These are phyloP conservation scores for Neofusicoccum sp. DNA, from an alignment of 2,329 filamentous ascomycete species.

Conservation along the genomic window DNA sequence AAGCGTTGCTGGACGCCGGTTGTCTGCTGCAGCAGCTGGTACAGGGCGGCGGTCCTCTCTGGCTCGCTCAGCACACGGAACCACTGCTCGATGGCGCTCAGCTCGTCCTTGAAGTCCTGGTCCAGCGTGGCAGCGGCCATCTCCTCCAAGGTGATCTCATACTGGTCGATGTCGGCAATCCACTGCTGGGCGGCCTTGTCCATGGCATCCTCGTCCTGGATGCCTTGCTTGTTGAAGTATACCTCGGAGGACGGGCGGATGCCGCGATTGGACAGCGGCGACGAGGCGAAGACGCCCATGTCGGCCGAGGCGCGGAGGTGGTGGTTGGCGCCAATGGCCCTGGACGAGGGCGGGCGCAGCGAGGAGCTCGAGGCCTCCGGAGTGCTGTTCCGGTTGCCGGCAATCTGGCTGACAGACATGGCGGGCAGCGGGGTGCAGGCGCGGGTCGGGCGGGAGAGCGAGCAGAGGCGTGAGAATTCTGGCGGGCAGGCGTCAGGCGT, in stretches of 20 bases:
- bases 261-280: slow-evolving; percentile 67
- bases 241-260: slow-evolving; percentile 95
- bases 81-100: slow-evolving; percentile 99
- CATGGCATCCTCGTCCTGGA: slow-evolving; percentile 69
- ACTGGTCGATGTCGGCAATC: slow-evolving; percentile 98
- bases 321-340: slow-evolving; percentile 73
- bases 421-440: slow-evolving; percentile 21
- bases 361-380: slow-evolving; percentile 83
- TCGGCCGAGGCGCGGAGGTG: slow-evolving; percentile 94
- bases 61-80: slow-evolving; percentile 96
- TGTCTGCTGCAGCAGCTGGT: slow-evolving; percentile 94
- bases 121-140: slow-evolving; percentile 99
- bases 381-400: slow-evolving; percentile 88
- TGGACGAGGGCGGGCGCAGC: slow-evolving; percentile 77
- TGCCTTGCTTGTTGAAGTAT: slow-evolving; percentile 75
- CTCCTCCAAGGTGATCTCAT: slow-evolving; percentile 96
- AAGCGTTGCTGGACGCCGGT: slow-evolving; percentile 98
- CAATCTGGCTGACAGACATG: slow-evolving; percentile 50
- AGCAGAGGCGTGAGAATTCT: slow-evolving; percentile 10
- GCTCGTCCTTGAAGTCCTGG: slow-evolving; percentile 98
- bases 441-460: not conserved
- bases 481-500: not conserved
- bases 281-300: slow-evolving; percentile 76
- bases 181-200: slow-evolving; percentile 96
- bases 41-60: slow-evolving; percentile 90